A percentile compares a stretch with the other conserved stretches of the same genome.
Conservation (phyloP, 495 filamentous ascomycete genomes). For the Penicillium robsamsonii region DNA sequence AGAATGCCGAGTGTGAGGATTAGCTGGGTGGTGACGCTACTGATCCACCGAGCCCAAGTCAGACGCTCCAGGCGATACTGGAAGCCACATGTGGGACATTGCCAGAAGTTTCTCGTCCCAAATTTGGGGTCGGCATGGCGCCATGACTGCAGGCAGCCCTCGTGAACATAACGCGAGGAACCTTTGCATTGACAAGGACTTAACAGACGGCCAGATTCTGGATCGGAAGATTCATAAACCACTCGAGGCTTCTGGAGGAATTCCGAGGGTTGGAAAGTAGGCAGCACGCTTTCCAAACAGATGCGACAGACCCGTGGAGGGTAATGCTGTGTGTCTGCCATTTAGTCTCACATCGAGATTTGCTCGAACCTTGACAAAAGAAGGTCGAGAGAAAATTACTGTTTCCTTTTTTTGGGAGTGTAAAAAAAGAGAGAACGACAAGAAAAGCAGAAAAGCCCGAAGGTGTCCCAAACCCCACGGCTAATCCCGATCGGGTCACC, state of each 20-base stretch:
- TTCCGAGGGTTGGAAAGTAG: constrained; percentile 67
- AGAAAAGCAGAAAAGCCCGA: constrained; percentile 18
- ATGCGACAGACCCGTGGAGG: constrained; percentile 81
- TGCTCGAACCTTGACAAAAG: neutral
- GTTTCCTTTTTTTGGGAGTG: neutral
- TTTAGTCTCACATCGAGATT: constrained; percentile 9
- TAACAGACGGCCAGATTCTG: constrained; percentile 76
- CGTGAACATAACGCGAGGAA: constrained; percentile 88
- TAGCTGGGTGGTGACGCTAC: constrained; percentile 62
- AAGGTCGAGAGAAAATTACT: constrained; percentile 2
- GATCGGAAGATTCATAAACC: constrained; percentile 70
- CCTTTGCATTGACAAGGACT: constrained; percentile 93
- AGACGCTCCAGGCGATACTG: constrained; percentile 79
- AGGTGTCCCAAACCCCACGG: constrained; percentile 16
- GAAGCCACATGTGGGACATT: constrained; percentile 87
- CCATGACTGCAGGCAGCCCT: constrained; percentile 89
- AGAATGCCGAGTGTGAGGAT: constrained; percentile 68
- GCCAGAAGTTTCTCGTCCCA: constrained; percentile 69
- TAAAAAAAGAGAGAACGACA: constrained; percentile 9
- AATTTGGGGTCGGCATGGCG: constrained; percentile 69
- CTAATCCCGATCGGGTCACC: constrained; percentile 30
- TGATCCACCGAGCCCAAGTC: constrained; percentile 69
- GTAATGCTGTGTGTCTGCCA: constrained; percentile 50
- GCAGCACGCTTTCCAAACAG: constrained; percentile 80
- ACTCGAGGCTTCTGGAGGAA: constrained; percentile 65